These are phyloP conservation scores for Liriodendron chinense DNA, from an alignment of 164 flowering plant species.

Conservation along the genomic window DNA sequence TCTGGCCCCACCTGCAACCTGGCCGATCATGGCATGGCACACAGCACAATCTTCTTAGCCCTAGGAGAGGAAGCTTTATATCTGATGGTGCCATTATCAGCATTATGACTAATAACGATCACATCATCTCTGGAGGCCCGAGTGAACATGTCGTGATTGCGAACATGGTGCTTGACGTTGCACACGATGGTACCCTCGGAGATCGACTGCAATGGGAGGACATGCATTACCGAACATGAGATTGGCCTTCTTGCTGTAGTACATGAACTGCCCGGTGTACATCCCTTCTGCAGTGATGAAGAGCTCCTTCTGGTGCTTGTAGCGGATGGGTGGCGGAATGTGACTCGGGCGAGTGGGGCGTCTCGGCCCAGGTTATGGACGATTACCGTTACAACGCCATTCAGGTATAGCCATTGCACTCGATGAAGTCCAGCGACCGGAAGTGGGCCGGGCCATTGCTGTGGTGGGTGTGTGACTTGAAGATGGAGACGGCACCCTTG, in stretches of 20 bases:
- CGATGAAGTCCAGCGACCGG: conserved; percentile 50
- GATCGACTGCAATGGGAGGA: conserved; percentile 44
- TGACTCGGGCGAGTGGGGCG: conserved; percentile 46
- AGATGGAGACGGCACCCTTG: conserved; percentile 12
- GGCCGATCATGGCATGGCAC: too few species aligned
- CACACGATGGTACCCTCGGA: conserved; percentile 58
- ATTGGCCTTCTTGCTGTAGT: conserved; percentile 51
- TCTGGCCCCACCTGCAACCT: too few species aligned
- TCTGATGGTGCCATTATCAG: conserved; percentile 51
- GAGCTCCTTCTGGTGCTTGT: conserved; percentile 59
- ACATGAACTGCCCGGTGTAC: conserved; percentile 52
- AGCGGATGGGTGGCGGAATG: conserved; percentile 52
- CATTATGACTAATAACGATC: conserved; percentile 47
- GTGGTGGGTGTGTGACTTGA: conserved; percentile 30
- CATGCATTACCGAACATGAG: conserved; percentile 53
- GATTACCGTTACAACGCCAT: conserved; percentile 45
- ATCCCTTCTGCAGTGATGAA: conserved; percentile 57
- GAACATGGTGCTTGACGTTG: conserved; percentile 61
- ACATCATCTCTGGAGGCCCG: conserved; percentile 51
- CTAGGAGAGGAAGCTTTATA: background rate
- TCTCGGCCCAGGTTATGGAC: conserved; percentile 56
- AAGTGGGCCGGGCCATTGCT: conserved; percentile 56
- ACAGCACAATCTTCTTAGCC: too few species aligned
- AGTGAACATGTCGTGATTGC: conserved; percentile 50
- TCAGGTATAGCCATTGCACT: conserved; percentile 51